These are phyloP conservation scores for Aspergillus leporis DNA, from an alignment of 495 filamentous ascomycete genomes.

Conservation along the genomic window DNA sequence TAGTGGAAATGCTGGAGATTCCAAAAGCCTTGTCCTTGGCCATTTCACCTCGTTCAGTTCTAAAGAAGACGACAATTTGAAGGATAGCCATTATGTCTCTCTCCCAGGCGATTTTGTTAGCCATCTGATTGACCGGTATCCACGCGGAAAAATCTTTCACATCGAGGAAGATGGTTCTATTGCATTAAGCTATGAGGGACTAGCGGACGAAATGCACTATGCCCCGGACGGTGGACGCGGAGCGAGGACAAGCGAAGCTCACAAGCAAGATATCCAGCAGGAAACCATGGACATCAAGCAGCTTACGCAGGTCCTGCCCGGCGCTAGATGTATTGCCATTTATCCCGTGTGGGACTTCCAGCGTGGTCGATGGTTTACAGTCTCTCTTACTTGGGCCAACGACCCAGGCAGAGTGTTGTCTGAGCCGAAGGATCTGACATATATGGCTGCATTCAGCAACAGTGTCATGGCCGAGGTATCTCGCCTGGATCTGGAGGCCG, in stretches of 20 bases:
- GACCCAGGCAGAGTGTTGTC: conserved; percentile 31
- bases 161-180: conserved; percentile 46
- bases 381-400: conserved; percentile 55
- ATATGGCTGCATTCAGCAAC: conserved; percentile 62
- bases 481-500: conserved; percentile 46
- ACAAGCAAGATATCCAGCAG: conserved; percentile 20
- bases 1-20: conserved; percentile 1
- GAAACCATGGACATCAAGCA: conserved; percentile 30
- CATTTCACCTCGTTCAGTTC: conserved; percentile 23
- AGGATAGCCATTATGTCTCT: conserved; percentile 27
- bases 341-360: conserved; percentile 63
- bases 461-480: conserved; percentile 67
- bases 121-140: conserved; percentile 52
- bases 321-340: conserved; percentile 28
- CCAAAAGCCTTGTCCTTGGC: conserved; percentile 24
- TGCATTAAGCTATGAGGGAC: conserved; percentile 32
- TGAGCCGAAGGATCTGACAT: conserved; percentile 50
- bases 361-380: conserved; percentile 61
- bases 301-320: conserved; percentile 29
- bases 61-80: conserved; percentile 8
- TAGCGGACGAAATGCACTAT: conserved; percentile 21
- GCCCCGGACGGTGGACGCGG: conserved; percentile 2
- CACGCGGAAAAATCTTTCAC: conserved; percentile 58
- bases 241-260: neutral
- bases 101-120: conserved; percentile 40